Evolutionary conservation across 1,139 yeast species (phyloP).

Genomic region (Yamadazyma aaseri): DNA sequence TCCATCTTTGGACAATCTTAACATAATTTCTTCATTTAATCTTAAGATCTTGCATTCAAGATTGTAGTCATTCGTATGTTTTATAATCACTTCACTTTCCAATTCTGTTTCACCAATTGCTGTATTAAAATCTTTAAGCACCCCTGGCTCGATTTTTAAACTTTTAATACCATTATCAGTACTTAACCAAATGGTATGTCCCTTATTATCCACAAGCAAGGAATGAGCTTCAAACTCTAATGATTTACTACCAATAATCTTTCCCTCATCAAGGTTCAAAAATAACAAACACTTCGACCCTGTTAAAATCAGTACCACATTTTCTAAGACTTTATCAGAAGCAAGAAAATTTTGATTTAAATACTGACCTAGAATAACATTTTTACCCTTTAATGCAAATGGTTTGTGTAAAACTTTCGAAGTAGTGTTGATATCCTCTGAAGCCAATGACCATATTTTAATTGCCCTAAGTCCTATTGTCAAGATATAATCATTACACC

Average conservation of each 20-base stretch:
- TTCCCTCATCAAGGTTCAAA: conserved; percentile 24
- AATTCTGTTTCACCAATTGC: no score
- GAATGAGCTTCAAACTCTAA: no score
- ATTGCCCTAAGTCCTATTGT: conserved; percentile 61
- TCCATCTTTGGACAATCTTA: conserved; percentile 1
- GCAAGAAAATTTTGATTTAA: conserved; percentile 49
- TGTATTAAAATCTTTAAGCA: no score
- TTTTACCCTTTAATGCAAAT: conserved; percentile 52
- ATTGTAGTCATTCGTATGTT: no score
- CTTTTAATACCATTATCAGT: no score
- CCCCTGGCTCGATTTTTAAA: no score
- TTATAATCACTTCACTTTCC: no score
- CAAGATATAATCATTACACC: conserved; percentile 51
- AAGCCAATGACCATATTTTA: conserved; percentile 54
- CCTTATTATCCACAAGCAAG: no score
- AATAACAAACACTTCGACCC: conserved; percentile 40
- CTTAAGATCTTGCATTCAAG: no score
- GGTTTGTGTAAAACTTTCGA: conserved; percentile 14
- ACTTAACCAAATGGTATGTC: no score
- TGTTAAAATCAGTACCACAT: conserved; percentile 43
- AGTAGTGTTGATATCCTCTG: conserved; percentile 12
- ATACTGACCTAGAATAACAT: conserved; percentile 50
- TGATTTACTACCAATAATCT: no score
- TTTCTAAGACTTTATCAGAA: conserved; percentile 31
- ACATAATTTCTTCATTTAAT: no score